Evolutionary conservation across 306 rosid genomes (phyloP).

Genomic region (Gynostemma pentaphyllum): DNA sequence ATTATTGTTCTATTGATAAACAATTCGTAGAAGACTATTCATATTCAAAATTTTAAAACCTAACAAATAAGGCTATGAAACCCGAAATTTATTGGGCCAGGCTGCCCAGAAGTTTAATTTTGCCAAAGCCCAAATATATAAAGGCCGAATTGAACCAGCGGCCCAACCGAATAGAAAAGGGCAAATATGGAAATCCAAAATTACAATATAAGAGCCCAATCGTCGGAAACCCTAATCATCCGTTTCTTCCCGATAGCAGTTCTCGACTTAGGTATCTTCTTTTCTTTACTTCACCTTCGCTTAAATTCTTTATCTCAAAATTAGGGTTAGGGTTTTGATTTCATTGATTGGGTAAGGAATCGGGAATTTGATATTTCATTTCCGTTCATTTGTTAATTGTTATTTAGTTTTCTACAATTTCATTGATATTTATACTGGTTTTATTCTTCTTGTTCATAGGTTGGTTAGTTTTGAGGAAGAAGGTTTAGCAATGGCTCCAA

Average conservation of each 20-base stretch:
- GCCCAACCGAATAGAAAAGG: no score
- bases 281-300: not conserved
- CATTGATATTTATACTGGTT: not conserved
- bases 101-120: no score
- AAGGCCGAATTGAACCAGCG: no score
- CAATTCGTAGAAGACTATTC: no score
- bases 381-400: not conserved
- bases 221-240: slow-evolving; percentile 10
- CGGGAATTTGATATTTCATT: not conserved
- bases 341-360: not conserved
- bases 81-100: no score
- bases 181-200: not conserved
- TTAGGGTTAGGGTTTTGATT: not conserved
- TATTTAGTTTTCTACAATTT: not conserved
- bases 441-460: not conserved
- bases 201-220: not conserved
- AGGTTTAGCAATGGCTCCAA: slow-evolving; percentile 9
- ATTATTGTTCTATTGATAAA: no score
- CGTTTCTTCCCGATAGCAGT: not conserved
- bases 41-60: no score
- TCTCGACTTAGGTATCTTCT: not conserved
- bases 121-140: no score
- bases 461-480: slow-evolving; percentile 2
- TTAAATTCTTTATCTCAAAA: not conserved
- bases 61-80: no score